These are phyloP conservation scores for Kokia cookei DNA, from an alignment of 441 rosid species.

Conservation along the genomic window DNA sequence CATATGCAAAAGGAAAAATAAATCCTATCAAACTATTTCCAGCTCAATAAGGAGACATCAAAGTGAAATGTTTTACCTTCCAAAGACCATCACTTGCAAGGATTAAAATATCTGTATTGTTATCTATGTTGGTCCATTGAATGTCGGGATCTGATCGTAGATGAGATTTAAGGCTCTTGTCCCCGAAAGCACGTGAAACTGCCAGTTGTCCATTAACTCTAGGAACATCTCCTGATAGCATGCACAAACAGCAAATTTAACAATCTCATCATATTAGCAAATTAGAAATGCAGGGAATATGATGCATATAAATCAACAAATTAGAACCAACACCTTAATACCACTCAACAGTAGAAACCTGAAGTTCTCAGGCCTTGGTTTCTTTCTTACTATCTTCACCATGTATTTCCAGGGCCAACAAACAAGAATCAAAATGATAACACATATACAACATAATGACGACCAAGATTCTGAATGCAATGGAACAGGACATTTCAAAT, in stretches of 20 bases:
- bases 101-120: slow-evolving; percentile 45
- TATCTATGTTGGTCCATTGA: slow-evolving; percentile 32
- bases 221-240: slow-evolving; percentile 75
- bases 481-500: background rate
- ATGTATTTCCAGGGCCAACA: background rate
- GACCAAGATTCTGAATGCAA: background rate
- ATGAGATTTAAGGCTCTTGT: slow-evolving; percentile 87
- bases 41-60: background rate
- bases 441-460: background rate
- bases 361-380: background rate
- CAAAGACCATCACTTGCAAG: slow-evolving; percentile 94
- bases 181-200: slow-evolving; percentile 94
- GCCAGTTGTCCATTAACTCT: slow-evolving; percentile 93
- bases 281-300: slow-evolving; percentile 1
- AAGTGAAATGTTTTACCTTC: slow-evolving; percentile 53
- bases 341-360: background rate
- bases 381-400: background rate
- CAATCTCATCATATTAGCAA: background rate
- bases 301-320: background rate
- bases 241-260: slow-evolving; percentile 6
- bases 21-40: background rate
- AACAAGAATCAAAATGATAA: background rate
- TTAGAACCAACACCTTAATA: background rate
- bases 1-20: background rate
- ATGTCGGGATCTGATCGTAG: slow-evolving; percentile 85